Conservation (phyloP, 306 rosid genomes). For the Cicer pinnatifidum region DNA sequence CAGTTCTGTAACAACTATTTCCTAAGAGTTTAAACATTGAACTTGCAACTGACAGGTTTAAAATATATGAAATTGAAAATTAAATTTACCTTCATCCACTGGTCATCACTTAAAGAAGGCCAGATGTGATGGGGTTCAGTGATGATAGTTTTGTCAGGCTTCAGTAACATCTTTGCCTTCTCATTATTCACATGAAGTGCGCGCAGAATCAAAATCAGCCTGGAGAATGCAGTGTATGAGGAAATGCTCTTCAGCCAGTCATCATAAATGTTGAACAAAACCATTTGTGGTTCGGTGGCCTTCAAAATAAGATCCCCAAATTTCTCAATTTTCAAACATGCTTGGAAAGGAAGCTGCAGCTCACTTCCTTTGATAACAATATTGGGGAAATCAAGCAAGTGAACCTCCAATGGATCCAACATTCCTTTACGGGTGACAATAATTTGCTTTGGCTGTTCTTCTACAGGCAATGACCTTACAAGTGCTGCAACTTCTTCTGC, state of each 20-base stretch:
- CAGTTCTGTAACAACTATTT: too few relatives aligned
- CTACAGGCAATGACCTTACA: slow-evolving; percentile 96
- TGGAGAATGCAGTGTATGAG: slow-evolving; percentile 96
- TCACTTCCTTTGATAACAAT: slow-evolving; percentile 99
- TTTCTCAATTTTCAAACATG: slow-evolving; percentile 96
- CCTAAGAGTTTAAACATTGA: not conserved
- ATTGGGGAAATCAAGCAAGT: slow-evolving; percentile 91
- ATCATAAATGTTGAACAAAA: slow-evolving; percentile 96
- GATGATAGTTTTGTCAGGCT: slow-evolving; percentile 91
- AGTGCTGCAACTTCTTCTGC: slow-evolving; percentile 99
- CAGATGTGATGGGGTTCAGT: slow-evolving; percentile 99
- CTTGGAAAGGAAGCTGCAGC: slow-evolving; percentile 98
- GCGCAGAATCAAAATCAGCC: slow-evolving; percentile 90
- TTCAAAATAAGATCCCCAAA: slow-evolving; percentile 97
- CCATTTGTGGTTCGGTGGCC: slow-evolving; percentile 99
- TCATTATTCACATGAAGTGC: slow-evolving; percentile 98
- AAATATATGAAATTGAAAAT: slow-evolving; percentile 8
- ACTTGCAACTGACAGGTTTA: not conserved
- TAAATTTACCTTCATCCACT: slow-evolving; percentile 93
- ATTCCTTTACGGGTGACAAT: slow-evolving; percentile 99
- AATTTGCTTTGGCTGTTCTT: slow-evolving; percentile 98
- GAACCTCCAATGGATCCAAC: slow-evolving; percentile 99
- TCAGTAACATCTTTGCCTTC: slow-evolving; percentile 95
- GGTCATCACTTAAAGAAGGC: slow-evolving; percentile 98
- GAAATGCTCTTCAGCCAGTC: slow-evolving; percentile 99